Percentiles rank a stretch among this genome's conserved stretches.
Conservation (phyloP, 352 stramenopile genomes). For the Phytophthora syringae region DNA sequence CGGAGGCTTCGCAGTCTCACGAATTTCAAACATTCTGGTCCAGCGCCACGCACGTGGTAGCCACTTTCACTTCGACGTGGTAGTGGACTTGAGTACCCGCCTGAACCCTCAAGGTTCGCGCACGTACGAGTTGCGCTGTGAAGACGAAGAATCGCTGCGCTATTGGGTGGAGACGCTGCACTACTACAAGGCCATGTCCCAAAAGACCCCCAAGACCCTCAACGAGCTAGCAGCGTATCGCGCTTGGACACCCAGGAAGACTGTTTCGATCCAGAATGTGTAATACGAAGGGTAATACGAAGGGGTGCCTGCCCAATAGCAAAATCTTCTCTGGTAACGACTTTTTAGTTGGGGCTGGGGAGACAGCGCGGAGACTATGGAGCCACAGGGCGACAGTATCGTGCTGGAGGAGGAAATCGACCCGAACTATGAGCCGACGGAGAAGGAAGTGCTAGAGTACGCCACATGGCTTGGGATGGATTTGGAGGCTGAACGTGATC, state of each 20-base stretch:
- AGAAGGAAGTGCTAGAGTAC: constrained; percentile 94
- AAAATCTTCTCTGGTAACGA: constrained; percentile 14
- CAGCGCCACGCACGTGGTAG: constrained; percentile 44
- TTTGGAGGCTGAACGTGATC: constrained; percentile 87
- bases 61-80: constrained; percentile 69
- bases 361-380: constrained; percentile 36
- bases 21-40: constrained; percentile 66
- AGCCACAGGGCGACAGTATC: constrained; percentile 78
- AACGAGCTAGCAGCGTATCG: constrained; percentile 50
- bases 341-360: constrained; percentile 2
- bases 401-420: constrained; percentile 96
- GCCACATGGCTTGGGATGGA: constrained; percentile 97
- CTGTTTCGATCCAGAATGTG: not conserved
- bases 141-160: constrained; percentile 56
- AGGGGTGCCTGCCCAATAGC: constrained; percentile 18
- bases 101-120: constrained; percentile 62
- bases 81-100: constrained; percentile 71
- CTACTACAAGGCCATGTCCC: constrained; percentile 63
- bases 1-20: constrained; percentile 59
- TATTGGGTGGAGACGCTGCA: constrained; percentile 80
- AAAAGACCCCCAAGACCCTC: constrained; percentile 45
- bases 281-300: constrained; percentile 11
- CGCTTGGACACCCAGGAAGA: too few species aligned
- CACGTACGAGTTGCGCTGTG: constrained; percentile 75
- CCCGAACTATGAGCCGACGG: constrained; percentile 93